Percentiles rank a stretch among this genome's conserved stretches.
Evolutionary conservation across 2,329 filamentous ascomycete genomes (phyloP).

Genomic region (Hortaea sp.): DNA sequence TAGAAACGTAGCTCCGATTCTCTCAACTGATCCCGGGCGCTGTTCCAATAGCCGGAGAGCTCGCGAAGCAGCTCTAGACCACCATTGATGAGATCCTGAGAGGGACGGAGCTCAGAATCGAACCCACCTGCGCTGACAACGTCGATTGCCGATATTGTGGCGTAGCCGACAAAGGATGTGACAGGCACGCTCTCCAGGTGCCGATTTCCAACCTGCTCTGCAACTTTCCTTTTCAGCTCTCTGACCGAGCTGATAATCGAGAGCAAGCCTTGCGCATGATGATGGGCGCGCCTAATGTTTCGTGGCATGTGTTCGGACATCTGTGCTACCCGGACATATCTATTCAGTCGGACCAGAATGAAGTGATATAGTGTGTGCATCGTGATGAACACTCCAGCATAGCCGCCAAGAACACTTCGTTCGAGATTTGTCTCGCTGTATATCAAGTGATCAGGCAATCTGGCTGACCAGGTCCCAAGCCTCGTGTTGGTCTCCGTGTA

Average conservation of each 20-base stretch:
- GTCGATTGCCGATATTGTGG: constrained; percentile 55
- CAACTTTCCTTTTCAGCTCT: constrained; percentile 10
- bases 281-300: constrained; percentile 40
- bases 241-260: constrained; percentile 22
- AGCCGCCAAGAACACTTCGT: constrained; percentile 42
- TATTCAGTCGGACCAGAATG: constrained; percentile 54
- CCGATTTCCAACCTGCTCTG: constrained; percentile 9
- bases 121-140: constrained; percentile 53
- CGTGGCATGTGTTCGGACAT: constrained; percentile 35
- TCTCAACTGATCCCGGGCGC: constrained; percentile 42
- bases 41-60: constrained; percentile 50
- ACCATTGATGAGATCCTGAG: constrained; percentile 45
- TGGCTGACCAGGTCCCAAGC: constrained; percentile 48
- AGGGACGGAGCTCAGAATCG: constrained; percentile 40
- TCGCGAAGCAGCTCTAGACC: constrained; percentile 47
- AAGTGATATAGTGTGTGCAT: constrained; percentile 60
- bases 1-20: constrained; percentile 40
- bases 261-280: constrained; percentile 45
- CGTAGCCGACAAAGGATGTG: constrained; percentile 50
- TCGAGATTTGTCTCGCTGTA: constrained; percentile 51
- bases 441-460: constrained; percentile 45
- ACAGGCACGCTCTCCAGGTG: constrained; percentile 36
- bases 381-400: constrained; percentile 50
- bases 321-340: constrained; percentile 42
- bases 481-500: constrained; percentile 43